Evolutionary conservation across 1,139 yeast genomes (phyloP), one percentile per base, ranked within the genome.

Genomic region (Candida freyschussii): DNA sequence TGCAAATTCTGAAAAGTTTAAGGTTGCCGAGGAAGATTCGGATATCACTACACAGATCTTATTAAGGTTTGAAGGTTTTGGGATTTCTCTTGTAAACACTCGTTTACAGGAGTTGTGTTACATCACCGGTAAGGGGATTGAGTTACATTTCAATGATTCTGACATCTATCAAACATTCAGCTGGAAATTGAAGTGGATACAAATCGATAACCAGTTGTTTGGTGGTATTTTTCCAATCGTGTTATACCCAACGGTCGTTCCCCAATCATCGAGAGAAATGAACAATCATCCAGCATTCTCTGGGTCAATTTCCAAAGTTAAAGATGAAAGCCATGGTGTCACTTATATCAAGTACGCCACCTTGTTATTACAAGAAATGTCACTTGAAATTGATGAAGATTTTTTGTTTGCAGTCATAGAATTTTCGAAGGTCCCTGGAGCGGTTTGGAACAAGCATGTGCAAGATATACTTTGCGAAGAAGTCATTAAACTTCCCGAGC

Each of bases 351-450:
- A 93, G 56, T 89, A 87, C 60, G 96, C 96, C 0, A 89, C 98
- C 0, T 54, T 85, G 2, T 62, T 93, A 39, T 59, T 93, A 34
- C 98, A 93, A 59, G 96, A 91, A 53, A 73, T 93, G 72, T 80
- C 96, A 0, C 62, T 91, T 34, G 97, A 91, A 51, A 72, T 91
- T 32, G 98, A 93, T 56, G 98, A 93, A 57, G 96, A 89, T 55
- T 87, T 93, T 57, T 58, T 91, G 48, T 79, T 81, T 58, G 87
- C 95, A 0, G 56, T 89, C 35, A 57, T 89, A 32, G 96, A 89
- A 34, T 87, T 87, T 52, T 67, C 81, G 8, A 78, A 78, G 45
- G 41, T 67, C 69, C 54, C 86, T 69, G 87, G 87, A 4, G 86
- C 87, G 2, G 65, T 76, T 16, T 78, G 91, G 84, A 75, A 74